Conservation (phyloP, 2,329 filamentous ascomycete species). For the Ceratocystis albifundus region DNA sequence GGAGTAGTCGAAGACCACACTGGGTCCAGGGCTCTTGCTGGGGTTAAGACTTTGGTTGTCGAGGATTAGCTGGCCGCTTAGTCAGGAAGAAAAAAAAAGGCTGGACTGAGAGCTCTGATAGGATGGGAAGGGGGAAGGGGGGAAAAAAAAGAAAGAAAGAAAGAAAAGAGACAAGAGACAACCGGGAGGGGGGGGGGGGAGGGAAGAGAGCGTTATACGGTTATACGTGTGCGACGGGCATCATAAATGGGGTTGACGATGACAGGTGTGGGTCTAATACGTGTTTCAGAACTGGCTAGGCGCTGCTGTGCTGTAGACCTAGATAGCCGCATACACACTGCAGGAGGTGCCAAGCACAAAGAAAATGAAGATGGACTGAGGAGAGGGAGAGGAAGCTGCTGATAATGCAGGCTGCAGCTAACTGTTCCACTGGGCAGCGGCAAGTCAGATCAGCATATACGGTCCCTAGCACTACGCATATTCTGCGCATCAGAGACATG, state of each 20-base stretch:
- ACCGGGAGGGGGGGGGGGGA: background rate
- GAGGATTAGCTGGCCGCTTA: background rate
- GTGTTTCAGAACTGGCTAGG: slow-evolving; percentile 8
- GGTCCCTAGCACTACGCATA: no score
- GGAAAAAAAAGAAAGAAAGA: background rate
- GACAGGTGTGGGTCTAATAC: slow-evolving; percentile 6
- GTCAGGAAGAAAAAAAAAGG: background rate
- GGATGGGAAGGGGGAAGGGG: background rate
- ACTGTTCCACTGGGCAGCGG: no score
- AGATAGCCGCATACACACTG: background rate
- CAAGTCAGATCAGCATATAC: no score
- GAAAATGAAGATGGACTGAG: background rate
- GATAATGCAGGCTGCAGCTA: no score
- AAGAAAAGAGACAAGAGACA: background rate
- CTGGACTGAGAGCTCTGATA: background rate
- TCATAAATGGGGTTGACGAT: background rate
- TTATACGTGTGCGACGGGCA: background rate
- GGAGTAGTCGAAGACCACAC: background rate
- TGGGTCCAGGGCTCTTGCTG: background rate
- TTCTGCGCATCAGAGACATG: no score
- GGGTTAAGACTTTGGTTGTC: background rate
- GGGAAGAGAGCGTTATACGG: no score
- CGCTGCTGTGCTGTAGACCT: slow-evolving; percentile 5
- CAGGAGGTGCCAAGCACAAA: background rate
- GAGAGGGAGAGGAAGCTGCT: background rate